Evolutionary conservation across 176 grass and related monocot genomes (phyloP).

Genomic region (Saccharum officinarum): DNA sequence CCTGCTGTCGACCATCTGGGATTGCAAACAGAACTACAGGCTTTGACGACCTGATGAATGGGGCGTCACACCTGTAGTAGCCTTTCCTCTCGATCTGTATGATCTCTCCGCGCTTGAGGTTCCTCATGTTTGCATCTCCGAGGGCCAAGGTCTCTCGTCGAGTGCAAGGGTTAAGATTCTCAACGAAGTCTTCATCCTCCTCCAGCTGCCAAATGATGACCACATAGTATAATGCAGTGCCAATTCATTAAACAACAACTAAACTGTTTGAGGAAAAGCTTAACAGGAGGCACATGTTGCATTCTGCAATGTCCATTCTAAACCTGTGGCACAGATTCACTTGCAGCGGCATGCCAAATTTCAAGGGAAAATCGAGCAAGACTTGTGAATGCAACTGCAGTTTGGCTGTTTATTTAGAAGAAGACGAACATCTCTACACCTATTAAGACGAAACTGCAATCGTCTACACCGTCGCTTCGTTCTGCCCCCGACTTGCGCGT

Average conservation of each 20-base stretch:
- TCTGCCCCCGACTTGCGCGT: too few species aligned
- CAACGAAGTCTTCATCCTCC: slow-evolving; percentile 80
- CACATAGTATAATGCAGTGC: background rate
- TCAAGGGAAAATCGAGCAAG: background rate
- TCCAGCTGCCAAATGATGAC: slow-evolving; percentile 56
- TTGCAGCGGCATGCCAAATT: background rate
- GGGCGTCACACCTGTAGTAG: slow-evolving; percentile 74
- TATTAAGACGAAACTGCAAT: too few species aligned
- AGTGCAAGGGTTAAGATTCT: slow-evolving; percentile 86
- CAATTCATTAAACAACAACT: background rate
- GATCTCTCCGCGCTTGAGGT: slow-evolving; percentile 66
- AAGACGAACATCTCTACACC: background rate
- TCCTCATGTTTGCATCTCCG: slow-evolving; percentile 78
- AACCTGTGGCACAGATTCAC: background rate
- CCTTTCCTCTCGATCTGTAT: slow-evolving; percentile 87
- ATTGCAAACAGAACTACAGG: slow-evolving; percentile 79
- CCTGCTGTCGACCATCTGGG: slow-evolving; percentile 71
- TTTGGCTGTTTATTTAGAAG: background rate
- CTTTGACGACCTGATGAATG: slow-evolving; percentile 66
- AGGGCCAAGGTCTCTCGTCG: slow-evolving; percentile 57
- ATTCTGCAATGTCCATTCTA: background rate
- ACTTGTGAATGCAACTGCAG: background rate
- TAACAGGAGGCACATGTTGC: background rate
- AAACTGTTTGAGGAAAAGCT: background rate
- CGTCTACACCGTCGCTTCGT: too few species aligned